Evolutionary conservation across 371 early-diverging fungal genomes (phyloP), one percentile per base, ranked within the genome.

Genomic region (Mucor mucedo): DNA sequence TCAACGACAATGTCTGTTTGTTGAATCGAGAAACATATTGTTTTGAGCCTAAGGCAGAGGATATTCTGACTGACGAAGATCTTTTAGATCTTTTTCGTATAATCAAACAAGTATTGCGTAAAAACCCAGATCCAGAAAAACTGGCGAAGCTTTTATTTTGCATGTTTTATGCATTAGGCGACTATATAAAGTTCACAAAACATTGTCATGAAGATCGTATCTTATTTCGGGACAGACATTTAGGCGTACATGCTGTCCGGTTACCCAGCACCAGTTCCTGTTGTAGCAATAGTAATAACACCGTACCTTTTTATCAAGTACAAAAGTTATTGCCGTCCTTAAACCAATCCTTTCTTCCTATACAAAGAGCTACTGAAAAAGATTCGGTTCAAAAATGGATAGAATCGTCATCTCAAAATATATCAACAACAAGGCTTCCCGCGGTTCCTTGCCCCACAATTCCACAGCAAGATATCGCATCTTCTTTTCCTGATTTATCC

Each of bases 111-210:
- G 62, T 78, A 16, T 52, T 81, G 9, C 69, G 75, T 8, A 81
- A 81, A 47, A 68, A 70, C 10, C 77, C 75, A 8, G 70, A 71
- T 62, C 38, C 77, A 5, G 78, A 78, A 5, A 65, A 66, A 41
- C 33, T 81, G 28, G 73, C 82, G 8, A 77, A 75, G 57, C 60
- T 81, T 2, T 58, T 81, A 21, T 81, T 77, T 61, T 78, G 77
- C 49, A 60, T 81, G 44, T 74, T 72, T 5, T 77, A 78, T 66
- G 75, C 79, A 1, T 50, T 81, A n/a, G 71, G 75, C 7, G 77
- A 77, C 38, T 68, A 77, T 52, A 70, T 79, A 38, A 71, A 73
- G 44, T 77, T 73, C 28, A 70, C 62, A 48, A 77, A 77, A 54
- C 73, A 69, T 52, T 50, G 71, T 6, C 75, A 79, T 53, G 77